A percentile compares a stretch with the other conserved stretches of the same genome.
These are phyloP conservation scores for Boletus tylopilopsis DNA, from an alignment of 768 basidiomycete species.

Conservation along the genomic window DNA sequence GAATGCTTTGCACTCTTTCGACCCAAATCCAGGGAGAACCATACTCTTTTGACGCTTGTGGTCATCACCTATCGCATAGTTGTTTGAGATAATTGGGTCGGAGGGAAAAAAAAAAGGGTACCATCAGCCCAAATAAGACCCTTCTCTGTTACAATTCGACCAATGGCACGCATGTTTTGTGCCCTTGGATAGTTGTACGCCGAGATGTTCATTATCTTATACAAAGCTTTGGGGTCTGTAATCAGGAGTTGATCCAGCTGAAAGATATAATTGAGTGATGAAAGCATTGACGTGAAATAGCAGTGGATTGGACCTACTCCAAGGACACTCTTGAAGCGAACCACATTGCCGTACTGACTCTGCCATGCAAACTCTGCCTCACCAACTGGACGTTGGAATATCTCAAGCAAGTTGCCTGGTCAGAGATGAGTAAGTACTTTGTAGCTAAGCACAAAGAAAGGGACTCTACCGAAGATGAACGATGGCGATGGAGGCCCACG, in stretches of 20 bases:
- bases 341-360: conserved; percentile 22
- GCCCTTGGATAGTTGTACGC: conserved; percentile 40
- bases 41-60: conserved; percentile 52
- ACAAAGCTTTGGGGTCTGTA: conserved; percentile 43
- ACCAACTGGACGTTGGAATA: conserved; percentile 24
- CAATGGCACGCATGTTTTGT: conserved; percentile 12
- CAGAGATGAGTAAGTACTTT: conserved; percentile 4
- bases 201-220: conserved; percentile 36
- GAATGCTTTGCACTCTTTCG: conserved; percentile 46
- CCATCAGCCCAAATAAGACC: conserved; percentile 40
- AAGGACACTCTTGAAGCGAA: conserved; percentile 22
- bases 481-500: conserved; percentile 14
- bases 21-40: conserved; percentile 54
- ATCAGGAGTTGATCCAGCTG: conserved; percentile 45
- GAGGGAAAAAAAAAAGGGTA: conserved; percentile 3
- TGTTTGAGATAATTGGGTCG: conserved; percentile 6
- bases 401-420: conserved; percentile 24
- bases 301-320: conserved; percentile 14
- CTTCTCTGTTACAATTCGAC: conserved; percentile 21
- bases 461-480: conserved; percentile 12
- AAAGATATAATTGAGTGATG: neutral
- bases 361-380: conserved; percentile 31
- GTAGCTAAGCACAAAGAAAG: neutral
- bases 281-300: neutral
- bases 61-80: conserved; percentile 27